These are phyloP conservation scores for Chlamydomonas asymmetrica DNA, from an alignment of 139 green algal species.

Conservation along the genomic window DNA sequence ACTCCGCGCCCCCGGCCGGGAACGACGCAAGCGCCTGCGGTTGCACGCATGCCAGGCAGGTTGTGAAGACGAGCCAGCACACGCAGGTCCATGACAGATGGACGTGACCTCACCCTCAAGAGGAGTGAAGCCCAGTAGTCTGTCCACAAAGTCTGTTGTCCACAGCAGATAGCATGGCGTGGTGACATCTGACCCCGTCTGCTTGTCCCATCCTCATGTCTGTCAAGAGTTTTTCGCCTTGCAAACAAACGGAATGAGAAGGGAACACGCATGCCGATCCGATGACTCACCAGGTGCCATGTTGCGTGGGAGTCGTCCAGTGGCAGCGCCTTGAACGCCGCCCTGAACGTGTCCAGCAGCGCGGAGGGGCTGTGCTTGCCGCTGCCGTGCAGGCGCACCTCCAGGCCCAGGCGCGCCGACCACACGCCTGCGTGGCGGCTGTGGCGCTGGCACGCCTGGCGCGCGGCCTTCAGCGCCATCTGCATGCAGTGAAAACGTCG, in stretches of 20 bases:
- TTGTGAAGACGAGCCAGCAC: no score
- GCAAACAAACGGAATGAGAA: neutral
- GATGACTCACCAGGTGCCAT: constrained; percentile 30
- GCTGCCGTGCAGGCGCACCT: constrained; percentile 16
- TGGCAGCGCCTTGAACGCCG: constrained; percentile 32
- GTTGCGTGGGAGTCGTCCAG: constrained; percentile 10
- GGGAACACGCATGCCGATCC: neutral
- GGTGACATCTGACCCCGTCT: neutral
- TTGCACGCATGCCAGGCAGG: no score
- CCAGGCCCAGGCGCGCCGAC: constrained; percentile 41
- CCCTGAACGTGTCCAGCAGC: neutral
- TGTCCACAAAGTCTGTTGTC: no score
- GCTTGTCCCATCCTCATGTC: no score
- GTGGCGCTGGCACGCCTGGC: constrained; percentile 26
- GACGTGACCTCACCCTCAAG: no score
- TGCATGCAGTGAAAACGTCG: neutral
- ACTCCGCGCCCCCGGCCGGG: neutral
- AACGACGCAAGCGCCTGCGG: constrained; percentile 7
- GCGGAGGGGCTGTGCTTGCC: neutral
- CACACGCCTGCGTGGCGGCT: constrained; percentile 39
- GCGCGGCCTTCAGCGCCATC: constrained; percentile 38
- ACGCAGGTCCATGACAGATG: no score
- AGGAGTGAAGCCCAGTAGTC: neutral
- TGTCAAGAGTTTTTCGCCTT: neutral
- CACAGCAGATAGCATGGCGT: constrained; percentile 1